Base-by-base conservation (phyloP, 2,329 filamentous ascomycete species). In the Lachnellula occidentalis region DNA sequence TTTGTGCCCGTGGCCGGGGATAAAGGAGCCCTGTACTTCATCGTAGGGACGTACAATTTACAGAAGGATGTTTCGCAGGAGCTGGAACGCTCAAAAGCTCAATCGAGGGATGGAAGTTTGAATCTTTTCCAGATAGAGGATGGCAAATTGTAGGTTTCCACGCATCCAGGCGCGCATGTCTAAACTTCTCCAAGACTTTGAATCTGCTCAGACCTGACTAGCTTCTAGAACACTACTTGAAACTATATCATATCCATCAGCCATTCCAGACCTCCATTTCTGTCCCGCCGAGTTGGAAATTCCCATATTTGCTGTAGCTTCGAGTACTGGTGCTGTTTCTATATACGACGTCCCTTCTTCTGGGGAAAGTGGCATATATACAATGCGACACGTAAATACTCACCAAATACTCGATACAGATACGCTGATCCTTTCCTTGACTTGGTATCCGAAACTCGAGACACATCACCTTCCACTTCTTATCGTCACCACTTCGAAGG, bases 251-350 rank as follows among this genome's bases (percentile, higher is more conserved):
- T 83, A 88, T 21, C 79, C 83, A 4, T 90, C 85, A 50, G 92
- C 90, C 5, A 79, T 96, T 27, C 79, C 96, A 51, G 92, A 96
- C 68, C 75, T 96, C 31, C 89, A 92, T 63, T 97, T 96, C 69
- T 82, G 86, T 57, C 82, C 80, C 1, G 66, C 72, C 50, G 59
- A 65, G 2, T 14, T 21, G 11, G 7, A 45, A n/a, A 45, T 9
- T 14, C 72, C 71, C 48, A 72, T 87, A 3, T 78, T 95, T 51
- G 90, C 84, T 9, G 83, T 86, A 3, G 89, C 90, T 8, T 89
- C 88, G 1, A 96, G 90, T 58, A 89, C 87, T 0, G 89, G 87
- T 0, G 78, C 79, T 0, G 72, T 95, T 12, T 79, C 79, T 1
- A 74, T 92, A 48, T 90, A 86, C 70, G 74, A 69, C 59, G 72